Percentiles rank a stretch among this genome's conserved stretches.
phyloP scores from a whole-genome alignment of 805 yeast species.

The Yarrowia sp. region DNA sequence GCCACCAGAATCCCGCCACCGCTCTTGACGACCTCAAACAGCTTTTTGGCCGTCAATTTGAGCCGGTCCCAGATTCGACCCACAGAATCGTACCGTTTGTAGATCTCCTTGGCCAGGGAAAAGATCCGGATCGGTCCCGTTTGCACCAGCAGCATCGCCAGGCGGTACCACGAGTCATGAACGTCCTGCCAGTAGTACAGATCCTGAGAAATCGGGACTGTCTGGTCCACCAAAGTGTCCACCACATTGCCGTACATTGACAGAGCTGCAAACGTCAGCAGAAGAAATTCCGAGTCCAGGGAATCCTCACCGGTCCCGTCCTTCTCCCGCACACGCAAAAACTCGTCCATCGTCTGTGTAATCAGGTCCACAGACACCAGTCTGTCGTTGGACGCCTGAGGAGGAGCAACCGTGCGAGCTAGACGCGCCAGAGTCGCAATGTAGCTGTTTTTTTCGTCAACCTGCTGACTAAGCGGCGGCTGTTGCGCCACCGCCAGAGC shows the following conservation, averaged over 20 bases:
- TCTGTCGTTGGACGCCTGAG: conserved; percentile 25
- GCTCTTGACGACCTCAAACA: conserved; percentile 8
- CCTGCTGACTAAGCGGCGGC: background rate
- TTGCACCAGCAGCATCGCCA: conserved; percentile 54
- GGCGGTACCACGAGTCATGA: conserved; percentile 49
- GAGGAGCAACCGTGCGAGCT: conserved; percentile 27
- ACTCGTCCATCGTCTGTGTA: conserved; percentile 21
- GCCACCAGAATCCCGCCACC: conserved; percentile 10
- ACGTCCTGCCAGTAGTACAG: conserved; percentile 58
- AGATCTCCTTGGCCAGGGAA: conserved; percentile 8
- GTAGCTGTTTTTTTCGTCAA: conserved; percentile 33
- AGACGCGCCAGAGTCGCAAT: conserved; percentile 22
- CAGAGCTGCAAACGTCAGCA: conserved; percentile 47
- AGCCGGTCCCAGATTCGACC: conserved; percentile 26
- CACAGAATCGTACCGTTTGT: conserved; percentile 12
- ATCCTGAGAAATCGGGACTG: conserved; percentile 56
- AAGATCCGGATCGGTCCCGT: conserved; percentile 43
- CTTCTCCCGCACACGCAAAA: background rate
- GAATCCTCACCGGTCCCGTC: conserved; percentile 1
- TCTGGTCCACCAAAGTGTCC: conserved; percentile 51
- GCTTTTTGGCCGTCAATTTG: conserved; percentile 18
- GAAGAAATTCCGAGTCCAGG: conserved; percentile 7
- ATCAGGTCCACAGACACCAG: conserved; percentile 14
- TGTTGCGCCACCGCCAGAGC: conserved; percentile 33
- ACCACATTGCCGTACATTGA: conserved; percentile 51